These are phyloP conservation scores for Colletotrichum lindemuthianum DNA, from an alignment of 2,329 filamentous ascomycete species.

Conservation along the genomic window DNA sequence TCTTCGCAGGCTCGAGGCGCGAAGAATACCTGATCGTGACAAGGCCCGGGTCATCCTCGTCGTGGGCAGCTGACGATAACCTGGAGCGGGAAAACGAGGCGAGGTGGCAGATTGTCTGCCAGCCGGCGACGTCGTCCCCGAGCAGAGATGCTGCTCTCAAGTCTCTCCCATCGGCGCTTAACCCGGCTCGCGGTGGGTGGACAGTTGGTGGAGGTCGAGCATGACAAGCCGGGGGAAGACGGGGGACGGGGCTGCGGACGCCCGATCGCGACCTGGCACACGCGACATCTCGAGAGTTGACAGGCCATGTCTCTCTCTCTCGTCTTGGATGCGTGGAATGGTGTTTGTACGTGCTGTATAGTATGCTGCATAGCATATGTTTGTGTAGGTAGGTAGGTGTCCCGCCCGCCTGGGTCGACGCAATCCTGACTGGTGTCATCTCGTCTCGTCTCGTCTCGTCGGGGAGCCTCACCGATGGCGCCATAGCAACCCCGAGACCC, in stretches of 20 bases:
- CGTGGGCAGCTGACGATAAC: not conserved
- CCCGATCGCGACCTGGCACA: conserved; percentile 20
- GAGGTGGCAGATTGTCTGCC: not conserved
- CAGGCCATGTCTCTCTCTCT: too few relatives aligned
- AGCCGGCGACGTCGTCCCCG: too few relatives aligned
- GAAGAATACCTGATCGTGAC: conserved; percentile 18
- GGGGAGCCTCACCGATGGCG: conserved; percentile 30
- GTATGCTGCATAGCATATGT: too few relatives aligned
- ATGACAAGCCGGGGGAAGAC: not conserved
- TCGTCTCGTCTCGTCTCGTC: conserved; percentile 1
- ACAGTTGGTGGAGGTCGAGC: conserved; percentile 9
- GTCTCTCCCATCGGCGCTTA: not conserved
- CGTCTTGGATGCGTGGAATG: too few relatives aligned
- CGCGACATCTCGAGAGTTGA: conserved; percentile 14
- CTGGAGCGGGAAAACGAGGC: conserved; percentile 19
- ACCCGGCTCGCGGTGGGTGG: conserved; percentile 6
- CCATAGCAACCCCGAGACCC: conserved; percentile 31
- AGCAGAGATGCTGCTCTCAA: too few relatives aligned
- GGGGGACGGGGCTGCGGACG: not conserved
- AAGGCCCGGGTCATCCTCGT: conserved; percentile 6
- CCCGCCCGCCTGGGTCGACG: conserved; percentile 24
- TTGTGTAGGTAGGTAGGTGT: conserved; percentile 3
- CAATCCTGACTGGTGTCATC: too few relatives aligned
- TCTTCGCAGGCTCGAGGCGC: conserved; percentile 13
- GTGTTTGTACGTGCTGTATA: not conserved